Conservation (phyloP, 2,329 filamentous ascomycete species). For the Aspergillus clavatus region DNA sequence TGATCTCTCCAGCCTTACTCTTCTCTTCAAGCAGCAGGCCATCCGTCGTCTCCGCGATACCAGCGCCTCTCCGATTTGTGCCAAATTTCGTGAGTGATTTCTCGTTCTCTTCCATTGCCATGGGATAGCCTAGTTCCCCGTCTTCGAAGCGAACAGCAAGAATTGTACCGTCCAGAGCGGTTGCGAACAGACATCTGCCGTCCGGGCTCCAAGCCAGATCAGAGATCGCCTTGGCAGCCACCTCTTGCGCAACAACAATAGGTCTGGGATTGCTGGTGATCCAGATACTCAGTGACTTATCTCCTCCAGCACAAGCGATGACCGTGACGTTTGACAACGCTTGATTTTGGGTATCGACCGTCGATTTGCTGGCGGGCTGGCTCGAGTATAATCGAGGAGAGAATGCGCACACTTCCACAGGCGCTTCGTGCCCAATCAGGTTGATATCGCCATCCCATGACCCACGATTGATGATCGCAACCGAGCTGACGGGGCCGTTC, state of each 20-base stretch:
- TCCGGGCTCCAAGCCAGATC: slow-evolving; percentile 93
- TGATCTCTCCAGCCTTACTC: slow-evolving; percentile 85
- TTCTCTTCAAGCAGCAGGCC: slow-evolving; percentile 81
- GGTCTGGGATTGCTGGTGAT: slow-evolving; percentile 93
- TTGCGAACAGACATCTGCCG: slow-evolving; percentile 78
- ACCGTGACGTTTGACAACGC: slow-evolving; percentile 61
- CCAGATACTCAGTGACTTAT: slow-evolving; percentile 95
- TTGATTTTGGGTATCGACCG: slow-evolving; percentile 37
- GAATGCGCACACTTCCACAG: slow-evolving; percentile 95
- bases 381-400: slow-evolving; percentile 82
- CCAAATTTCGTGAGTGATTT: slow-evolving; percentile 91
- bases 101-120: slow-evolving; percentile 81
- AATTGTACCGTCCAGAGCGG: slow-evolving; percentile 85
- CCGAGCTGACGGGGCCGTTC: slow-evolving; percentile 93
- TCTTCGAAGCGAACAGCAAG: slow-evolving; percentile 75
- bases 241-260: slow-evolving; percentile 81
- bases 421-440: slow-evolving; percentile 92
- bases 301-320: slow-evolving; percentile 92
- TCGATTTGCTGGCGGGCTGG: slow-evolving; percentile 56
- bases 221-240: slow-evolving; percentile 86
- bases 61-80: slow-evolving; percentile 77
- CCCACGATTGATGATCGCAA: slow-evolving; percentile 89
- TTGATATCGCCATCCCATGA: slow-evolving; percentile 97
- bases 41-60: slow-evolving; percentile 88
- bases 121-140: slow-evolving; percentile 85